Conservation (phyloP, 2,329 filamentous ascomycete genomes). For the Piedraia hortae region DNA sequence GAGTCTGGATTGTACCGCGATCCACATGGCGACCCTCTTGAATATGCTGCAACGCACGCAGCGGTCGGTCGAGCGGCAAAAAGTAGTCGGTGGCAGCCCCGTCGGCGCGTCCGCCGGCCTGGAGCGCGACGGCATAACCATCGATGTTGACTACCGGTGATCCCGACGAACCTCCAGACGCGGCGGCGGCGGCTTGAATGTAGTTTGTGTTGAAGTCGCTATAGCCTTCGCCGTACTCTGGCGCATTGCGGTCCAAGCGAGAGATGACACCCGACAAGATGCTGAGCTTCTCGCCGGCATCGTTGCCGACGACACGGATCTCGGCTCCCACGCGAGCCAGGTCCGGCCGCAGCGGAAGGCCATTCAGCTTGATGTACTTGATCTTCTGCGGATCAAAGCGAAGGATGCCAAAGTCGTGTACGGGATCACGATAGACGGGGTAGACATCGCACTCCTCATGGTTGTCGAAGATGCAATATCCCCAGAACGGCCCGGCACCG, state of each 20-base stretch:
- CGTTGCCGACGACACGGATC: conserved; percentile 92
- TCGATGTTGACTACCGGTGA: conserved; percentile 93
- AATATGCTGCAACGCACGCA: conserved; percentile 66
- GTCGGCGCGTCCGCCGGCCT: conserved; percentile 80
- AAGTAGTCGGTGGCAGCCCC: conserved; percentile 96
- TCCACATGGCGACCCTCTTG: conserved; percentile 46
- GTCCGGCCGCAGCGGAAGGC: conserved; percentile 58
- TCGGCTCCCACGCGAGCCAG: conserved; percentile 70
- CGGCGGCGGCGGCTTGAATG: conserved; percentile 90
- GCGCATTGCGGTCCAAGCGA: conserved; percentile 81
- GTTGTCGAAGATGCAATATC: conserved; percentile 95
- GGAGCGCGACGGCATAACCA: conserved; percentile 69
- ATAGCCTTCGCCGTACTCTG: conserved; percentile 92
- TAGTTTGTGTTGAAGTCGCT: conserved; percentile 94
- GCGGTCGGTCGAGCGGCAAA: conserved; percentile 67
- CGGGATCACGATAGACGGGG: conserved; percentile 89
- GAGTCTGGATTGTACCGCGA: conserved; percentile 92
- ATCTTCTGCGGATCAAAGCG: conserved; percentile 88
- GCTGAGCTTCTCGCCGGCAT: conserved; percentile 93
- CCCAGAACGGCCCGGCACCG: conserved; percentile 86
- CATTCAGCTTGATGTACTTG: conserved; percentile 81
- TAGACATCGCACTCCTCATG: conserved; percentile 89
- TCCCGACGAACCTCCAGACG: conserved; percentile 90
- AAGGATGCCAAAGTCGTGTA: conserved; percentile 93
- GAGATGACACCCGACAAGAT: conserved; percentile 95